phyloP scores from a whole-genome alignment of 305 asterid species.

The Plantago lanceolata region DNA sequence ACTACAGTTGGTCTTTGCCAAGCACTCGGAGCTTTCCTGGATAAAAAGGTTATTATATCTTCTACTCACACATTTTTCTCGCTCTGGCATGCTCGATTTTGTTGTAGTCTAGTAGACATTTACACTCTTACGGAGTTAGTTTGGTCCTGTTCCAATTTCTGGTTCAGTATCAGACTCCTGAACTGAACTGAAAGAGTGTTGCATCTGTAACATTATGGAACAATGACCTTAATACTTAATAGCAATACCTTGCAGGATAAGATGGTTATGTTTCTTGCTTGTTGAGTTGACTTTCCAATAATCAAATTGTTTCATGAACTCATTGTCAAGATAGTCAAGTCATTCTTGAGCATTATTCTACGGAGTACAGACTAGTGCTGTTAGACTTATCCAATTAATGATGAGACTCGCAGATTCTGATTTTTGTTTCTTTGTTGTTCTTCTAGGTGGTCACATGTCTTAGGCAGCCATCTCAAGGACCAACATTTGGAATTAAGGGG shows the following conservation, averaged over 20 bases:
- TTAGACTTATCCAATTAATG: not conserved
- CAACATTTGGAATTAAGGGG: constrained; percentile 93
- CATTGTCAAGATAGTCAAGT: not conserved
- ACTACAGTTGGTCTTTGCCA: constrained; percentile 96
- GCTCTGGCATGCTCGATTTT: not conserved
- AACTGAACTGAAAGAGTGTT: no score
- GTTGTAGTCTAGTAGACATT: not conserved
- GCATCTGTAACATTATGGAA: not conserved
- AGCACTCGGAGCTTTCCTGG: constrained; percentile 94
- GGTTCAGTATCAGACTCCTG: no score
- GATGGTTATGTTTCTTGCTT: constrained; percentile 2
- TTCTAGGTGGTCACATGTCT: constrained; percentile 81
- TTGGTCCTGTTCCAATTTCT: not conserved
- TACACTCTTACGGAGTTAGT: not conserved
- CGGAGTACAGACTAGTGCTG: no score
- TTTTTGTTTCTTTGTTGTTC: constrained; percentile 21
- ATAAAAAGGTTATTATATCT: constrained; percentile 58
- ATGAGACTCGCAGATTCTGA: not conserved
- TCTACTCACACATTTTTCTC: not conserved
- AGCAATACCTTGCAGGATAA: not conserved
- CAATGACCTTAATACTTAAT: not conserved
- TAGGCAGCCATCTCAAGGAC: constrained; percentile 99
- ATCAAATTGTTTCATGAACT: not conserved
- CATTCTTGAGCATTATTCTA: no score
- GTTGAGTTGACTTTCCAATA: not conserved